A percentile compares a stretch with the other conserved stretches of the same genome.
These are phyloP conservation scores for Brassica nigra DNA, from an alignment of 345 rosid species.

Conservation along the genomic window DNA sequence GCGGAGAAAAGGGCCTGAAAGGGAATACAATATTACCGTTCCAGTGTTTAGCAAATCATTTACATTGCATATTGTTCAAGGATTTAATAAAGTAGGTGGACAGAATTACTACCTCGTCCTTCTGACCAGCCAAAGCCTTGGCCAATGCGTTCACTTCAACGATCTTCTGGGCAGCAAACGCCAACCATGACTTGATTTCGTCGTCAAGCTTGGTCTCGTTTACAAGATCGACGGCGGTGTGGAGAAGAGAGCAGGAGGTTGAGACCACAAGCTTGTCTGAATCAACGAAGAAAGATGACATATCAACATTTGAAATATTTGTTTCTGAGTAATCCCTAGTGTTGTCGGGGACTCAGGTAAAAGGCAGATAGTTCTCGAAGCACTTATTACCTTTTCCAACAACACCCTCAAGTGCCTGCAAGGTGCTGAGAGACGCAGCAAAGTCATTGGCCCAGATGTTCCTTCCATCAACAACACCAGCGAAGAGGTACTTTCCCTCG, in stretches of 20 bases:
- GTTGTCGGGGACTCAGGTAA: neutral
- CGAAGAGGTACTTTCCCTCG: constrained; percentile 77
- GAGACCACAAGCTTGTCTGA: constrained; percentile 94
- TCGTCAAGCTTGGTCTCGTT: constrained; percentile 85
- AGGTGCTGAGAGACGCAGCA: constrained; percentile 66
- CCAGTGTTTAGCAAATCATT: neutral
- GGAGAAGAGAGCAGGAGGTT: constrained; percentile 96
- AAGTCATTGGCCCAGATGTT: constrained; percentile 99
- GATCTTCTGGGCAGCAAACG: constrained; percentile 97
- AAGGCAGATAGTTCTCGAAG: constrained; percentile 1
- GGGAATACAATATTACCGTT: neutral
- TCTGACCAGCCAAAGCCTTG: constrained; percentile 85
- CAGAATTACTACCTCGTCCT: constrained; percentile 65
- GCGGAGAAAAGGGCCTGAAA: constrained; percentile 80
- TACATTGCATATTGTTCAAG: neutral
- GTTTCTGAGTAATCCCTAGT: neutral
- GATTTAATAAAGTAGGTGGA: neutral
- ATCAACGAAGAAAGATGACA: constrained; percentile 12
- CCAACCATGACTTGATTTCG: constrained; percentile 95
- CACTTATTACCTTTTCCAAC: constrained; percentile 79
- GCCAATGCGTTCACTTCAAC: constrained; percentile 92
- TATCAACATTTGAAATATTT: constrained; percentile 5
- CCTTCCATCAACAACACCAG: constrained; percentile 98
- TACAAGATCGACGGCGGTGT: constrained; percentile 93
- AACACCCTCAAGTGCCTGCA: constrained; percentile 63